Evolutionary conservation across 805 yeast genomes (phyloP).

Genomic region (Brettanomyces naardenensis): DNA sequence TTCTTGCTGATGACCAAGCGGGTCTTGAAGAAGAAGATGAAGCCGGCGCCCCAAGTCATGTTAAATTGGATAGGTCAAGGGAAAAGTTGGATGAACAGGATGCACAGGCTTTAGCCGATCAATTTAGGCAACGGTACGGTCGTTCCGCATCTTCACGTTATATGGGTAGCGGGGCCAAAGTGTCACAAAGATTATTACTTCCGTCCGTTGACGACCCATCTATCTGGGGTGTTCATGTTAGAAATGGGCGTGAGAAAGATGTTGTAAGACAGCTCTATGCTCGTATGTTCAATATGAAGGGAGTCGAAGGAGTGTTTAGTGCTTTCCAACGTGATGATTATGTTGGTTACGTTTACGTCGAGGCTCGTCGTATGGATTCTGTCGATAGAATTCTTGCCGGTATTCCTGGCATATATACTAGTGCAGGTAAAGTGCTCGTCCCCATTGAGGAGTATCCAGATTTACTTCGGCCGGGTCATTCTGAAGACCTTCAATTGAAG

Average conservation of each 20-base stretch:
- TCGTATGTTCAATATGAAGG: slow-evolving; percentile 70
- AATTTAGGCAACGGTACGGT: slow-evolving; percentile 87
- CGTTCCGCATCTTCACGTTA: slow-evolving; percentile 73
- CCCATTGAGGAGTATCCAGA: slow-evolving; percentile 96
- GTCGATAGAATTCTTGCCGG: slow-evolving; percentile 85
- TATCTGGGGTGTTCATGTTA: slow-evolving; percentile 91
- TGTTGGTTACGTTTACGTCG: slow-evolving; percentile 86
- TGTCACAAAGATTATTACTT: slow-evolving; percentile 85
- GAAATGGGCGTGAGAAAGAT: slow-evolving; percentile 90
- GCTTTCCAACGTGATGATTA: slow-evolving; percentile 93
- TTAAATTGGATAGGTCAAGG: slow-evolving; percentile 77
- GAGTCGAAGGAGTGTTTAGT: slow-evolving; percentile 77
- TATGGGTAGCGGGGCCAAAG: slow-evolving; percentile 77
- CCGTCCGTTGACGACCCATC: slow-evolving; percentile 97
- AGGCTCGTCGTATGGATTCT: slow-evolving; percentile 89
- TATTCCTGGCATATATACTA: slow-evolving; percentile 73
- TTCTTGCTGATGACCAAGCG: slow-evolving; percentile 62
- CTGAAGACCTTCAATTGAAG: slow-evolving; percentile 77
- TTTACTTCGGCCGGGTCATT: slow-evolving; percentile 79
- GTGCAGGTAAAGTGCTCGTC: slow-evolving; percentile 59
- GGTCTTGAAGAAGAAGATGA: slow-evolving; percentile 45
- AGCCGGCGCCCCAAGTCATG: slow-evolving; percentile 52
- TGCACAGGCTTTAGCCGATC: slow-evolving; percentile 89
- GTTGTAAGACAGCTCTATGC: slow-evolving; percentile 77
- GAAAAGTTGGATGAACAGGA: slow-evolving; percentile 88